Percentiles rank a stretch among this genome's conserved stretches.
Conservation (phyloP, 768 basidiomycete genomes). For the Cubamyces lactineus region DNA sequence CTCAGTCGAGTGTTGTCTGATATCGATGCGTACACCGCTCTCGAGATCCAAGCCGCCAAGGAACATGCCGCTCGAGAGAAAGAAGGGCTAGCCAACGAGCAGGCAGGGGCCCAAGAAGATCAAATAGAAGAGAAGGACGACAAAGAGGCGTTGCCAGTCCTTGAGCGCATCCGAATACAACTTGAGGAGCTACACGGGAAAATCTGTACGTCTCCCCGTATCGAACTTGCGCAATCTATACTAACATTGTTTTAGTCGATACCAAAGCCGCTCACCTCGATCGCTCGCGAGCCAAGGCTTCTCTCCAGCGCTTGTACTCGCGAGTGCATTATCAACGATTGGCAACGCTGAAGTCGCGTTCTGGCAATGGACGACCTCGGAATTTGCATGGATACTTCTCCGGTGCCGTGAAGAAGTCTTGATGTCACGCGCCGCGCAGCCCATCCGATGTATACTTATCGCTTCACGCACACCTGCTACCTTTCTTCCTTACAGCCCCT, state of each 20-base stretch:
- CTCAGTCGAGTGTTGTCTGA: conserved; percentile 63
- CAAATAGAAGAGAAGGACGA: conserved; percentile 1
- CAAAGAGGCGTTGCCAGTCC: conserved; percentile 13
- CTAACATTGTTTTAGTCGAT: conserved; percentile 50
- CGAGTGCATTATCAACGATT: conserved; percentile 64
- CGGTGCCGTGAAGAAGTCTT: background rate
- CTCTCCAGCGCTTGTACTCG: conserved; percentile 64
- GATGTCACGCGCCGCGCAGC: too few relatives aligned
- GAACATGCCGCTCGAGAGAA: conserved; percentile 13
- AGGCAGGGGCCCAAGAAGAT: conserved; percentile 40
- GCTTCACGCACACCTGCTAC: too few relatives aligned
- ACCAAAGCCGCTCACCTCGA: conserved; percentile 76
- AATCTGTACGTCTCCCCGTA: conserved; percentile 53
- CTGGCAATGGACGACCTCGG: conserved; percentile 18
- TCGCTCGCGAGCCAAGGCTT: conserved; percentile 72
- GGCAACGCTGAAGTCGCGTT: conserved; percentile 34
- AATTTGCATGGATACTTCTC: conserved; percentile 21
- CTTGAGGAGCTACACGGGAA: conserved; percentile 59
- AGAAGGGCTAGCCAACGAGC: conserved; percentile 34
- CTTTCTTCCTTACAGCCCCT: too few relatives aligned
- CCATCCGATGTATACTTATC: too few relatives aligned
- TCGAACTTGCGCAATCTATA: background rate
- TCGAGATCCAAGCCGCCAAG: conserved; percentile 41
- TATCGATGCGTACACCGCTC: conserved; percentile 56
- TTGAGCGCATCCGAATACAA: conserved; percentile 51